These are phyloP conservation scores for Astrephomene gubernaculifera DNA, from an alignment of 139 green algal species.

Conservation along the genomic window DNA sequence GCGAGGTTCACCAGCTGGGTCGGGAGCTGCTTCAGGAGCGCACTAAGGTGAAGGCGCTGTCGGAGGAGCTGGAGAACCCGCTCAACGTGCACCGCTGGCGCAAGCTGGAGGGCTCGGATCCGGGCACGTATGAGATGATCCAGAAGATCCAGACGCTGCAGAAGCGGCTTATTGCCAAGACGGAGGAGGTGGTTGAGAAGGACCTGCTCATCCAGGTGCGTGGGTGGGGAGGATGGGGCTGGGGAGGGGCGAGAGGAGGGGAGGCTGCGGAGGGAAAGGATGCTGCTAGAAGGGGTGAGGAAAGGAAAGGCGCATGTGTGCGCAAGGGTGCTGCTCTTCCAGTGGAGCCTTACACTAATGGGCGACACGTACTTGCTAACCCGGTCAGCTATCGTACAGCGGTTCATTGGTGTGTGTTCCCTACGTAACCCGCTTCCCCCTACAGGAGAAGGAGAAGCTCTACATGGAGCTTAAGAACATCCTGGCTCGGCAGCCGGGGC, in stretches of 20 bases:
- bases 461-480: conserved; percentile 95
- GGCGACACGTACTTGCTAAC: too few species aligned
- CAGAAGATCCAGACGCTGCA: conserved; percentile 96
- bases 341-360: too few species aligned
- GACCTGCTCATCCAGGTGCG: conserved; percentile 83
- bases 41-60: conserved; percentile 86
- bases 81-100: conserved; percentile 95
- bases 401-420: too few species aligned
- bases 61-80: conserved; percentile 95
- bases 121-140: conserved; percentile 93
- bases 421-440: background rate
- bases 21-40: conserved; percentile 84
- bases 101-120: conserved; percentile 94
- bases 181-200: conserved; percentile 93
- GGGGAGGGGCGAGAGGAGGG: background rate
- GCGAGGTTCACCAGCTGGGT: conserved; percentile 89
- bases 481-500: conserved; percentile 85
- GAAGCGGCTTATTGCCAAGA: conserved; percentile 91
- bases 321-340: too few species aligned
- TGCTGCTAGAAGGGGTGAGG: too few species aligned
- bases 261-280: background rate
- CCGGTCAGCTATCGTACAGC: too few species aligned
- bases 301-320: too few species aligned
- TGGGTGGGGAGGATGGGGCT: background rate
- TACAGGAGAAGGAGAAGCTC: conserved; percentile 92